Evolutionary conservation across 139 green algal species (phyloP).

Genomic region (Dunaliella sp.): DNA sequence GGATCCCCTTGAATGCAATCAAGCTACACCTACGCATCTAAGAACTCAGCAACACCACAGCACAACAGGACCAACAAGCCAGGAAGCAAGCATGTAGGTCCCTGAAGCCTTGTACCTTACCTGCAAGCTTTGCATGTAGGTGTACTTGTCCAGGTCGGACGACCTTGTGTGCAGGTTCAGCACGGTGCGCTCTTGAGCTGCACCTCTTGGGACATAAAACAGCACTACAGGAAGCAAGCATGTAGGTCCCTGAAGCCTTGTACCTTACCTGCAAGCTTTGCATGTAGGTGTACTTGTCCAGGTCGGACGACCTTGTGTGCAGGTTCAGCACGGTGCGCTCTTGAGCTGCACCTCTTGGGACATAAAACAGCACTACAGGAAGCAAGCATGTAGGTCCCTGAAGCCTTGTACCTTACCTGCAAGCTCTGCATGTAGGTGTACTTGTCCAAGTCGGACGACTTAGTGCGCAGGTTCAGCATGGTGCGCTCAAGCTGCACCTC

Average conservation of each 20-base stretch:
- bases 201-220: constrained; percentile 71
- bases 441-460: constrained; percentile 65
- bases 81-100: constrained; percentile 76
- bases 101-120: not conserved
- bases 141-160: constrained; percentile 69
- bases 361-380: constrained; percentile 80
- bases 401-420: constrained; percentile 36
- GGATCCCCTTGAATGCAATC: no score
- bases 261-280: constrained; percentile 54
- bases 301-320: constrained; percentile 52
- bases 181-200: constrained; percentile 81
- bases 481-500: constrained; percentile 77
- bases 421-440: constrained; percentile 75
- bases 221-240: constrained; percentile 81
- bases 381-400: constrained; percentile 46
- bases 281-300: constrained; percentile 83
- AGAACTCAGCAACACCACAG: no score
- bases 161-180: constrained; percentile 76
- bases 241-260: not conserved
- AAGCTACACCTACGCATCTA: no score
- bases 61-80: constrained; percentile 72
- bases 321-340: constrained; percentile 84
- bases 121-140: constrained; percentile 73
- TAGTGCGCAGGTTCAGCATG: constrained; percentile 79
- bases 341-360: constrained; percentile 78